These are phyloP conservation scores for Heliophila coronopifolia DNA, from an alignment of 441 rosid species.

Conservation along the genomic window DNA sequence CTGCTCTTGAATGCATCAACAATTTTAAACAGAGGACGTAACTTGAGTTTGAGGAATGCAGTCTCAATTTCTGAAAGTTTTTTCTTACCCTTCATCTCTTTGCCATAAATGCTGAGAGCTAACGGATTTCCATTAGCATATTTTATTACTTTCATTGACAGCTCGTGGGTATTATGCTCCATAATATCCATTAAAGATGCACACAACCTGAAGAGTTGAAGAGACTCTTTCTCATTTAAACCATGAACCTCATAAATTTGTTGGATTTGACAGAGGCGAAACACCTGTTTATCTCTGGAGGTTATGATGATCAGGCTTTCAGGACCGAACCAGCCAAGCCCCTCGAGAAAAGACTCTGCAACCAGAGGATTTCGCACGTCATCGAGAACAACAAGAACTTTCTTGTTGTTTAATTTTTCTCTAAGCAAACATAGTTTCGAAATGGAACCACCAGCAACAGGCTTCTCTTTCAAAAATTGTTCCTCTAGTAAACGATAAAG, in stretches of 20 bases:
- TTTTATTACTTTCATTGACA: constrained; percentile 1
- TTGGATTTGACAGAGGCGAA: background rate
- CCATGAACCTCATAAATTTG: constrained; percentile 9
- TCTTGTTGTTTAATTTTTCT: too few species aligned
- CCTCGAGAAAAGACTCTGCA: constrained; percentile 5
- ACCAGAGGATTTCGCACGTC: background rate
- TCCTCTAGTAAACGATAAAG: background rate
- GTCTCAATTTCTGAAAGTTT: constrained; percentile 4
- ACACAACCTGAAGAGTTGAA: constrained; percentile 12
- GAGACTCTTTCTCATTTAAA: constrained; percentile 15
- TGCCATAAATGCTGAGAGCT: constrained; percentile 16
- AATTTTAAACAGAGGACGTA: background rate
- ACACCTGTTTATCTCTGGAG: constrained; percentile 26
- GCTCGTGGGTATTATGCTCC: background rate
- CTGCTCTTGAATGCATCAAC: constrained; percentile 3
- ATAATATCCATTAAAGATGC: background rate
- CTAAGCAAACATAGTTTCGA: too few species aligned
- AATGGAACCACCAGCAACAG: too few species aligned
- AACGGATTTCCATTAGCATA: constrained; percentile 30
- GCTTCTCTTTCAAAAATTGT: too few species aligned
- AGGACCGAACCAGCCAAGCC: background rate
- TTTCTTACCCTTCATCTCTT: background rate
- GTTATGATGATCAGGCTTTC: constrained; percentile 28
- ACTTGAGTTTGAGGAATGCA: constrained; percentile 7
- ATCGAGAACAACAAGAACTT: constrained; percentile 19